phyloP scores from a whole-genome alignment of 371 early-diverging fungal species.

The Mucor circinelloides region DNA sequence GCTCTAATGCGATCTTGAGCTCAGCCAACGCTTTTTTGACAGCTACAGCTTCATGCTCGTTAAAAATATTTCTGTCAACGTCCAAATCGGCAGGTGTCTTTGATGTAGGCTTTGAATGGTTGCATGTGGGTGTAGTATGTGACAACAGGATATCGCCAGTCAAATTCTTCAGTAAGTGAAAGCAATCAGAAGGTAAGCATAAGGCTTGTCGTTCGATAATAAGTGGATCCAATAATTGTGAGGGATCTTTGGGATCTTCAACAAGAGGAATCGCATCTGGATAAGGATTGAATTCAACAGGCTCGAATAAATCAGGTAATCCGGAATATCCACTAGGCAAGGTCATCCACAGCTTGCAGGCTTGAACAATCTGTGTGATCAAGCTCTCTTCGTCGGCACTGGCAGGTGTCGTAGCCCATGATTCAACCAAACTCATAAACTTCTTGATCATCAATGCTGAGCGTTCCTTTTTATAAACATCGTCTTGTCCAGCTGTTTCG shows the following conservation, averaged over 20 bases:
- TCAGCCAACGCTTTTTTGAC: slow-evolving; percentile 40
- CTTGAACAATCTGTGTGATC: slow-evolving; percentile 27
- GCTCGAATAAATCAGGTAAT: slow-evolving; percentile 45
- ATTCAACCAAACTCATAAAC: slow-evolving; percentile 13
- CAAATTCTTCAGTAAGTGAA: slow-evolving; percentile 70
- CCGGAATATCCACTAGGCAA: slow-evolving; percentile 44
- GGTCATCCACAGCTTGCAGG: slow-evolving; percentile 44
- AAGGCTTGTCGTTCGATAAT: slow-evolving; percentile 62
- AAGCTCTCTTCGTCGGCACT: slow-evolving; percentile 1
- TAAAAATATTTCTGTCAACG: slow-evolving; percentile 66
- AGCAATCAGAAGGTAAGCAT: slow-evolving; percentile 67
- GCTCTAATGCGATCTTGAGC: slow-evolving; percentile 32
- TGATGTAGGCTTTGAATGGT: slow-evolving; percentile 67
- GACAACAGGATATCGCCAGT: slow-evolving; percentile 72
- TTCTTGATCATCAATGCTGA: slow-evolving; percentile 7
- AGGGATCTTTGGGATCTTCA: slow-evolving; percentile 65
- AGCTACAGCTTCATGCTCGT: slow-evolving; percentile 55
- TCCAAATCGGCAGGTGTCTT: slow-evolving; percentile 76
- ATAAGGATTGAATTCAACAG: slow-evolving; percentile 61
- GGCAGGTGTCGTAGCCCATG: background rate
- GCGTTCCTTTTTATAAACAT: slow-evolving; percentile 13
- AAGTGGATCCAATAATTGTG: slow-evolving; percentile 62
- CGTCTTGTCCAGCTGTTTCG: slow-evolving; percentile 5
- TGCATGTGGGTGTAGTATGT: slow-evolving; percentile 75
- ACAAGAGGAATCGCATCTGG: slow-evolving; percentile 60